phyloP scores from a whole-genome alignment of 164 flowering plant genomes.

The Kalanchoe fedtschenkoi region DNA sequence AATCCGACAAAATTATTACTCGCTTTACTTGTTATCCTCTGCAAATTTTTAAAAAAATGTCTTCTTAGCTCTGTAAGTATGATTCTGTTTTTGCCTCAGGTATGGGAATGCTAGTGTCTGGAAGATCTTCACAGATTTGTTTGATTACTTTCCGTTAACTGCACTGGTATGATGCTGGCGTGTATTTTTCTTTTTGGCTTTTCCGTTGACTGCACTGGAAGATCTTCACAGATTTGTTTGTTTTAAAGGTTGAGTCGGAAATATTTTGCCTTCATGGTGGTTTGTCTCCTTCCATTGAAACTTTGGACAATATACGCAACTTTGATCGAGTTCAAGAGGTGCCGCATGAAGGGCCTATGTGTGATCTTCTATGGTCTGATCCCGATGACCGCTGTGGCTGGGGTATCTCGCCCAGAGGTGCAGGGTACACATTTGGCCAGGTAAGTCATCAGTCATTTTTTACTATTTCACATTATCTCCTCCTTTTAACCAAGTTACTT shows the following conservation, averaged over 20 bases:
- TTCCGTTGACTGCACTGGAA: conserved; percentile 88
- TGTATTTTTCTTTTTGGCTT: too few species aligned
- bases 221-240: conserved; percentile 4
- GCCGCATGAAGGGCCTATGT: conserved; percentile 96
- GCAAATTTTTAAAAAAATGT: too few species aligned
- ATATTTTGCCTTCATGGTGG: conserved; percentile 97
- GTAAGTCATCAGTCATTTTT: conserved; percentile 20
- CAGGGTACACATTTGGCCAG: conserved; percentile 92
- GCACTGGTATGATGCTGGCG: conserved; percentile 86
- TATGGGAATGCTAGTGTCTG: conserved; percentile 92
- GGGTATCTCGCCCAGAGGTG: conserved; percentile 98
- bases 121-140: conserved; percentile 86
- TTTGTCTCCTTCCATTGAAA: conserved; percentile 88
- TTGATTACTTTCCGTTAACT: conserved; percentile 86
- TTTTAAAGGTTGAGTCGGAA: conserved; percentile 81
- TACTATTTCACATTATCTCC: not conserved
- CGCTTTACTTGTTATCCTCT: too few species aligned
- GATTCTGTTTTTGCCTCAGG: too few species aligned
- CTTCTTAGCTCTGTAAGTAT: too few species aligned
- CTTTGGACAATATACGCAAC: conserved; percentile 78
- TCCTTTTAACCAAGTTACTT: not conserved
- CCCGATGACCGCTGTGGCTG: conserved; percentile 99
- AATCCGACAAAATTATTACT: too few species aligned
- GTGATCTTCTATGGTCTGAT: conserved; percentile 94
- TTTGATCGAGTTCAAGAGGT: conserved; percentile 98